Evolutionary conservation across 2,329 filamentous ascomycete species (phyloP), one percentile per base, ranked within the genome.

Genomic region (Madurella fahalii): DNA sequence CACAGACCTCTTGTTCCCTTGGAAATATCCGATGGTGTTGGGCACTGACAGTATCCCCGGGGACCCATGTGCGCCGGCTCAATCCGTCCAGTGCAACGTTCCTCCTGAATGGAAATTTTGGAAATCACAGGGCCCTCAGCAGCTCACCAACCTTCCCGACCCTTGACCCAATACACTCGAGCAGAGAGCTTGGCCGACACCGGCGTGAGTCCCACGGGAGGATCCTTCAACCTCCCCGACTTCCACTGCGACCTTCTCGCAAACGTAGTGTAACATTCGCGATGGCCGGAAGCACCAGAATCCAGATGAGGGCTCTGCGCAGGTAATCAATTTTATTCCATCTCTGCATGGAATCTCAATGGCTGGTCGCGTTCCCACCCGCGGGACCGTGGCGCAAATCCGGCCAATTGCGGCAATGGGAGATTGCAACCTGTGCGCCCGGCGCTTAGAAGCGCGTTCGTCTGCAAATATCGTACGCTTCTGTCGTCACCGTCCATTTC

Each of bases 371-470:
- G 54, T 58, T 42, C 43, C 39, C 43, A 18, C 18, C 17, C 31
- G 9, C 42, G 51, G 52, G 48, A 42, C 11, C 34, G 59, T 63
- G 61, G 61, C 61, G 61, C 54, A 57, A 61, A 56, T 51, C 47
- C 20, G 55, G 47, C 61, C 61, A 63, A 63, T 63, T 12, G 31
- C 18, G 40, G 20, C 7, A 1, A 16, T 18, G 32, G 30, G 30
- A 13, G n/a, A 41, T 52, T 52, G 13, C 51, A 20, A 43, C 47
- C 45, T 39, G 47, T 49, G 47, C 41, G 49, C 47, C 47, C 47
- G 59, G 61, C 61, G 61, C 61, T 62, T 63, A 63, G 50, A 62
- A 63, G 61, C 61, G 59, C 58, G 59, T 50, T n/a, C n/a, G 31
- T 37, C 53, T 61, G 61, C 59, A 59, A 49, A 18, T 47, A 18